A percentile compares a stretch with the other conserved stretches of the same genome.
phyloP scores from a whole-genome alignment of 805 yeast genomes.

The Candida takata region DNA sequence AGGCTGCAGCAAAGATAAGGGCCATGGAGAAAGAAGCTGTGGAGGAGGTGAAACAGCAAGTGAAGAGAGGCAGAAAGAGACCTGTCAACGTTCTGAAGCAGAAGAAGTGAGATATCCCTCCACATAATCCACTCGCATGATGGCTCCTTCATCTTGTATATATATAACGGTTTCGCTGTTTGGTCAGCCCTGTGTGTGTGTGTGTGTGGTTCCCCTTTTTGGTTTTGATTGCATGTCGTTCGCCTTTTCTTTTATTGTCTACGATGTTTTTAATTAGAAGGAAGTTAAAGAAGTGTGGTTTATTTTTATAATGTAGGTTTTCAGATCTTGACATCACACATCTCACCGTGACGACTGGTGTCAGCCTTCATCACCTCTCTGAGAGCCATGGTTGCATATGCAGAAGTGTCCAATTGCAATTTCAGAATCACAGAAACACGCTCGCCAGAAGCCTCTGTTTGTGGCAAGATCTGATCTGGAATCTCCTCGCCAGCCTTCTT shows the following conservation, averaged over 20 bases:
- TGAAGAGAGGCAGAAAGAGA: constrained; percentile 12
- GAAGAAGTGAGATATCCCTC: constrained; percentile 6
- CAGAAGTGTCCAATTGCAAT: constrained; percentile 74
- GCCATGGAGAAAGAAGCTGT: constrained; percentile 1
- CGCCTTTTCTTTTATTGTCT: neutral
- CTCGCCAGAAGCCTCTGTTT: constrained; percentile 19
- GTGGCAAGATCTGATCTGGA: constrained; percentile 23
- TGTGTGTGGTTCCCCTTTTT: neutral
- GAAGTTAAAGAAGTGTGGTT: neutral
- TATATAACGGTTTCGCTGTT: neutral
- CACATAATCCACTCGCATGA: too few relatives aligned
- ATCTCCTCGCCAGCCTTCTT: constrained; percentile 22
- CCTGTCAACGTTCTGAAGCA: constrained; percentile 6
- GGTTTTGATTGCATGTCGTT: neutral
- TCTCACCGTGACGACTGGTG: constrained; percentile 49
- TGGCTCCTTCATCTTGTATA: constrained; percentile 1
- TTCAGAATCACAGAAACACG: constrained; percentile 67
- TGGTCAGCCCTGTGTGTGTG: neutral
- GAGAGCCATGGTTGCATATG: constrained; percentile 96
- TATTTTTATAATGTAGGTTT: neutral
- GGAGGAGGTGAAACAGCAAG: constrained; percentile 2
- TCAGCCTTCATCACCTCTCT: constrained; percentile 83
- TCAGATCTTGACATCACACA: constrained; percentile 32
- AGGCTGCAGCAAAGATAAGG: constrained; percentile 1
- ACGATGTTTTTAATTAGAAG: neutral